A percentile compares a stretch with the other conserved stretches of the same genome.
phyloP scores from a whole-genome alignment of 1,284 basidiomycete genomes.

The Omphalotus olearius region DNA sequence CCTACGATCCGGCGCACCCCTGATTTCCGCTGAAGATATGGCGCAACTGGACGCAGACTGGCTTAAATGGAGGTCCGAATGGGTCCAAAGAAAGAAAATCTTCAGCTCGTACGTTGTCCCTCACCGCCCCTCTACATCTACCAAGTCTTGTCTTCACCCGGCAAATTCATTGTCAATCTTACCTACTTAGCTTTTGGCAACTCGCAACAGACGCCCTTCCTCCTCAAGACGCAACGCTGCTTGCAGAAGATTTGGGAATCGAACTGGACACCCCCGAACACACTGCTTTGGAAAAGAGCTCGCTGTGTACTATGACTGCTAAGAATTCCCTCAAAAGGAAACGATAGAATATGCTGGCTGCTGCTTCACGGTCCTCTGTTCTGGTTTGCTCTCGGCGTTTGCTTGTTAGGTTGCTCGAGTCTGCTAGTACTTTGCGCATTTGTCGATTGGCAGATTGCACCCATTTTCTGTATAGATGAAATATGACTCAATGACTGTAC shows the following conservation, averaged over 20 bases:
- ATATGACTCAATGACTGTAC: too few relatives aligned
- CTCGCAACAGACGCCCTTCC: conserved; percentile 62
- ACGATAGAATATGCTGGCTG: conserved; percentile 13
- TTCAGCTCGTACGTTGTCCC: conserved; percentile 55
- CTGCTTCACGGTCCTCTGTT: neutral
- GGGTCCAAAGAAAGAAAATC: conserved; percentile 63
- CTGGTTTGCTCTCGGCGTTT: neutral
- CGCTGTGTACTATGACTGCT: conserved; percentile 36
- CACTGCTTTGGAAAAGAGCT: conserved; percentile 44
- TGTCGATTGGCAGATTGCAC: too few relatives aligned
- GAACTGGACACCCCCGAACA: conserved; percentile 72
- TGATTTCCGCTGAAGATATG: conserved; percentile 65
- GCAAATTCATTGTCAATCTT: conserved; percentile 4
- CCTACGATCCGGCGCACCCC: conserved; percentile 58
- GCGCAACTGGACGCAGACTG: conserved; percentile 61
- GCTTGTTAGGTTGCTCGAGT: neutral
- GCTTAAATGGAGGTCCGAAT: conserved; percentile 68
- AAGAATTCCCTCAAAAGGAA: conserved; percentile 39
- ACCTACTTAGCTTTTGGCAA: conserved; percentile 69
- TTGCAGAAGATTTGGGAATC: conserved; percentile 72
- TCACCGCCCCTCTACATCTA: conserved; percentile 3
- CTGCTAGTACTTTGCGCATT: too few relatives aligned
- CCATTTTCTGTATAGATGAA: too few relatives aligned
- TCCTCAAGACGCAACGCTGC: conserved; percentile 54
- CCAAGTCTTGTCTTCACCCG: neutral